Evolutionary conservation across 73 alveolate genomes (phyloP), one percentile per base, ranked within the genome.

Genomic region (Paramecium biaurelia): DNA sequence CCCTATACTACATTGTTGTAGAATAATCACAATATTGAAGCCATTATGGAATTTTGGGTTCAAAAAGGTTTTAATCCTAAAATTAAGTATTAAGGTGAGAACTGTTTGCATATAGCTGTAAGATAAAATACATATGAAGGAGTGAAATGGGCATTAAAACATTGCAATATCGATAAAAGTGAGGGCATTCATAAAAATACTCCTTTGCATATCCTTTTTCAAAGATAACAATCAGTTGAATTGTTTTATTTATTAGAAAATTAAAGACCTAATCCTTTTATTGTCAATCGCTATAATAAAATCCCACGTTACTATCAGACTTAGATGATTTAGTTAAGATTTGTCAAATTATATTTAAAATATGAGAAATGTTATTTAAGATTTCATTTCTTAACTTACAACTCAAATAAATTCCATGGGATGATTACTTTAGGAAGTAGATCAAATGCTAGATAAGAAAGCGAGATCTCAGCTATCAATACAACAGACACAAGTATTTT

Each of bases 291-390:
- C 34, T 37, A 15, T 20, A 74, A 74, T 15, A 28, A 37, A 32
- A 37, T 41, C 1, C 87, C 87, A 35, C 37, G 87, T 12, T 74
- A 14, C 14, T 74, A 37, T 41, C 20, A 74, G 12, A 37, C 57
- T n/a, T 74, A 34, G 8, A 74, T 74, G 57, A 41, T 74, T 9
- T 37, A 74, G 2, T 37, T 74, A 37, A 74, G 87, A 74, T 34
- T 74, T 74, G 59, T 74, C 45, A 74, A 74, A 74, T 15, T 37
- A 41, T 74, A 37, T 41, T 14, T 74, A n/a, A 74, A 74, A 74
- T 74, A 74, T 37, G 87, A 74, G 45, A 74, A 74, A 41, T 74
- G 87, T 15, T 74, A 14, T 11, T n/a, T 74, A n/a, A 20, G 84
- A 63, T 26, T 30, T 63, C 84, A 63, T 30, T 30, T 63, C 20